Evolutionary conservation across 805 yeast genomes (phyloP), one percentile per base, ranked within the genome.

Genomic region (Grigorovia transvaalensis): DNA sequence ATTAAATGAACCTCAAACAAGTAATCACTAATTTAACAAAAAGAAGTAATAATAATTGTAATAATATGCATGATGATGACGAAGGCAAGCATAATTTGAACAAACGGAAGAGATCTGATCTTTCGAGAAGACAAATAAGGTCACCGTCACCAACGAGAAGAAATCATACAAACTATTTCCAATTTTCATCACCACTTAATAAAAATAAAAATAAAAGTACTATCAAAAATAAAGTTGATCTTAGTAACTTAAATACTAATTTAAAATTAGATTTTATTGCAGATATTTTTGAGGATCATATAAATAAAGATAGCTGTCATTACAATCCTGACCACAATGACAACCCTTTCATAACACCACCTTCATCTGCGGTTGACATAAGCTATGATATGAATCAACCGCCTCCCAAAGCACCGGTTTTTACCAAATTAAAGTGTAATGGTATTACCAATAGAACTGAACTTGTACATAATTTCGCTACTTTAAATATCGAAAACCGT

Each of bases 401-500:
- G 15, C 42, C 42, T 12, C 42, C 42, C 12, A 46, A 38, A 20
- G 38, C 20, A 13, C 23, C 38, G 15, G 19, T 38, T 20, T 38
- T 38, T 15, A 4, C 38, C 15, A 38, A 38, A 15, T 38, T n/a
- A 38, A 38, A 15, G 15, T 7, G 15, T 38, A 13, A 38, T 33
- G 38, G 15, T 2, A 38, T 12, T 23, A 8, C 18, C 9, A 30
- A 3, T n/a, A 45, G 19, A 29, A 44, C 35, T 19, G 38, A 27
- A 18, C 42, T 55, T 44, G 46, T 51, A 12, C 30, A 42, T 17
- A 51, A 54, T 47, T 51, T 56, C 29, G 56, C 57, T 7, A 50
- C 51, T 17, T 44, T 51, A 23, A 35, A 40, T 13, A 9, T 48
- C 6, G 12, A 9, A 9, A 20, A 43, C 15, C 41, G 11, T 18